Evolutionary conservation across 2,329 filamentous ascomycete genomes (phyloP), one percentile per base, ranked within the genome.

Genomic region (Cryphonectria japonica): DNA sequence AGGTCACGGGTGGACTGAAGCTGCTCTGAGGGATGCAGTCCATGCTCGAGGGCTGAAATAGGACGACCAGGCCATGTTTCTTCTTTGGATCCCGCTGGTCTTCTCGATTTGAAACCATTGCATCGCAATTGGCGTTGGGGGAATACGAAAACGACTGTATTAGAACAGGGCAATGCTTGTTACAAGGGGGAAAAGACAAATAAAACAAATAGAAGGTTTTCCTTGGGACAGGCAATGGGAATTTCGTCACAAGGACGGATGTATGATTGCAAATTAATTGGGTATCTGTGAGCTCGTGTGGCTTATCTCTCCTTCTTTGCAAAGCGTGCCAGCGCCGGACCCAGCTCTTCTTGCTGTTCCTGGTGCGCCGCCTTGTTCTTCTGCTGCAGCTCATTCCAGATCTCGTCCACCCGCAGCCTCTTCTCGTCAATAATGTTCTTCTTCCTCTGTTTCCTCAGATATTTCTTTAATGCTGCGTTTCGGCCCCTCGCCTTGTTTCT

Each of bases 371-470:
- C 86, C 76, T 91, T 83, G 77, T 87, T 90, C 77, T 90, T 88
- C 79, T 91, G 87, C 76, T 91, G 88, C 80, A 89, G 89, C 80
- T 92, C 89, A 75, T 91, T 89, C 84, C 92, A 91, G 79, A 97
- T 85, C 82, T 94, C 93, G 80, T 98, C 93, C 64, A 95, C 91
- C 79, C 91, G 91, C 80, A 97, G 82, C 78, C 93, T 91, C 87
- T 95, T 95, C 86, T 98, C 96, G 84, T 99, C 96, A 80, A 99
- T 94, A 71, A 99, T 89, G 80, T 98, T 98, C 86, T 92, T 93
- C 78, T 92, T 91, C 62, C 93, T 91, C 84, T 96, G 95, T 89
- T 98, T 98, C 75, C 96, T 86, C 78, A 98, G 82, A 79, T 97
- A 95, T 80, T 95, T 94, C 78, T 94, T 91, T 74, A 98, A 83